Conservation (phyloP, 2,329 filamentous ascomycete genomes). For the Alternaria alternata region DNA sequence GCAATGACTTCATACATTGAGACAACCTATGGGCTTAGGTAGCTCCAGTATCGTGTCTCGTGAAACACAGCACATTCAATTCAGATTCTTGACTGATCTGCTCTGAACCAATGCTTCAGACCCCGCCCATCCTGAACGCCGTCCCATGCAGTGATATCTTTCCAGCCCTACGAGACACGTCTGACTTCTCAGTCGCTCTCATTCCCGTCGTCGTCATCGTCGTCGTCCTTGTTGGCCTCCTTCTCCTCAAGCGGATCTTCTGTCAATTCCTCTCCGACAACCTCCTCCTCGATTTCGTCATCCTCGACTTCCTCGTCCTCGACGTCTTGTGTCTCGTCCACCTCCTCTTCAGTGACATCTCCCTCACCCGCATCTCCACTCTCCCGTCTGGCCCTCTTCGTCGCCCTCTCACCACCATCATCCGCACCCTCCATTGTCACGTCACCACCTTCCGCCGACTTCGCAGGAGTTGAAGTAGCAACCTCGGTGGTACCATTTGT, state of each 20-base stretch:
- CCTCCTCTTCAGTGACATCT: conserved; percentile 49
- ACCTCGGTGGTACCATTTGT: neutral
- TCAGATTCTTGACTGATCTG: neutral
- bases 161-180: neutral
- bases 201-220: conserved; percentile 65
- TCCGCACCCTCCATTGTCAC: conserved; percentile 15
- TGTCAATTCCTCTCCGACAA: conserved; percentile 59
- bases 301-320: conserved; percentile 62
- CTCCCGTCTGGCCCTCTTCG: conserved; percentile 58
- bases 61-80: neutral
- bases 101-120: neutral
- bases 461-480: conserved; percentile 7
- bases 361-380: conserved; percentile 50
- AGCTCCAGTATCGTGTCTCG: neutral
- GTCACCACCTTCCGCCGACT: conserved; percentile 8
- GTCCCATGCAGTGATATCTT: conserved; percentile 34
- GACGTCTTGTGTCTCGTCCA: conserved; percentile 53
- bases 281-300: conserved; percentile 64
- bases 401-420: conserved; percentile 56
- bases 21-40: neutral
- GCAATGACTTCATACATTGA: neutral
- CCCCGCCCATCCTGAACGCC: conserved; percentile 33
- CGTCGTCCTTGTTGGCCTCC: conserved; percentile 54
- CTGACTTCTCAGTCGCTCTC: conserved; percentile 46
- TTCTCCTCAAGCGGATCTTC: conserved; percentile 56